phyloP scores from a whole-genome alignment of 225 moss, liverwort and hornwort genomes.

The Bryoerythrophyllum caledonicum region DNA sequence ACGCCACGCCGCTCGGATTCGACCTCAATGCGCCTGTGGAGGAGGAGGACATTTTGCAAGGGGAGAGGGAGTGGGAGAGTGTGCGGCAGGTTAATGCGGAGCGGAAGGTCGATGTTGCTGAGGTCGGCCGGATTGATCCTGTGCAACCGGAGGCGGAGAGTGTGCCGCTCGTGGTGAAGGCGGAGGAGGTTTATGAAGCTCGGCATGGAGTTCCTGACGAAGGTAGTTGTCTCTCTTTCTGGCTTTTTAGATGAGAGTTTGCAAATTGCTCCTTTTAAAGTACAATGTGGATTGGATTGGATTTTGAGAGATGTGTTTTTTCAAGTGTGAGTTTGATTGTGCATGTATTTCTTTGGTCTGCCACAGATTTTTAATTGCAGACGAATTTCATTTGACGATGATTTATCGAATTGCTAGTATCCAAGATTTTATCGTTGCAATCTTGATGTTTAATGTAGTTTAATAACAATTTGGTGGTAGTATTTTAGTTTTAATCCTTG shows the following conservation, averaged over 20 bases:
- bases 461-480: constrained; percentile 3
- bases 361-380: not conserved
- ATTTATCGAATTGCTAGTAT: not conserved
- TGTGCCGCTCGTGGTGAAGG: constrained; percentile 35
- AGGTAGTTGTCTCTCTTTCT: constrained; percentile 27
- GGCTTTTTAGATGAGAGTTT: constrained; percentile 2
- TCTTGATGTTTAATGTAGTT: constrained; percentile 27
- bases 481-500: constrained; percentile 17
- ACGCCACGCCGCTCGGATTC: constrained; percentile 87
- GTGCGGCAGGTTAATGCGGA: too few species aligned
- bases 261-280: constrained; percentile 16
- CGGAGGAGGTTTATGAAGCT: constrained; percentile 42
- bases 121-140: constrained; percentile 33
- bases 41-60: too few species aligned
- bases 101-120: constrained; percentile 50
- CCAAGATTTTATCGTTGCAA: constrained; percentile 5
- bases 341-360: not conserved
- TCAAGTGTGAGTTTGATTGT: not conserved
- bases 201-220: constrained; percentile 31
- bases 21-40: constrained; percentile 94
- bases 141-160: constrained; percentile 31
- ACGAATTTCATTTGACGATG: constrained; percentile 7
- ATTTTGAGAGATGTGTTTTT: constrained; percentile 9
- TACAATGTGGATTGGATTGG: constrained; percentile 3
- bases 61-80: constrained; percentile 74